Percentiles rank a stretch among this genome's conserved stretches.
Evolutionary conservation across 345 rosid genomes (phyloP).

Genomic region (Aegle marmelos): DNA sequence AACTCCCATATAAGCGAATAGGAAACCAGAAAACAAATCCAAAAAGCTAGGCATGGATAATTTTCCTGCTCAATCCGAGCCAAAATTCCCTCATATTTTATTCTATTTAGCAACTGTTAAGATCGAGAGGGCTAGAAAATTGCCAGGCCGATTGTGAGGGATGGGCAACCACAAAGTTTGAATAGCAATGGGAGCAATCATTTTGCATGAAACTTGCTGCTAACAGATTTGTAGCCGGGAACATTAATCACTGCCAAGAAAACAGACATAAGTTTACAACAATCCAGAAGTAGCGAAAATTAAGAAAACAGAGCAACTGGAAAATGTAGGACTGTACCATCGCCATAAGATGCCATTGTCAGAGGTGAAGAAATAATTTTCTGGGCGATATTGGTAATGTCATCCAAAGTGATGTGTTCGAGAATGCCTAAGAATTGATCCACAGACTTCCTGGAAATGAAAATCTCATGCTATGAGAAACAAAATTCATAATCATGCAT

Average conservation of each 20-base stretch:
- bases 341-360: constrained; percentile 84
- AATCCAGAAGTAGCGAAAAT: background rate
- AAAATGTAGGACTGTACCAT: constrained; percentile 46
- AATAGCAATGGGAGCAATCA: constrained; percentile 1
- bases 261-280: background rate
- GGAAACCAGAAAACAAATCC: background rate
- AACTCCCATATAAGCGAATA: background rate
- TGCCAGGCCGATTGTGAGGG: background rate
- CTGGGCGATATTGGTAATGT: constrained; percentile 46
- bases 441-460: constrained; percentile 60
- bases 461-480: background rate
- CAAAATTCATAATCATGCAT: background rate
- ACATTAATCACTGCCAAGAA: constrained; percentile 52
- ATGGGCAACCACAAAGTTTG: background rate
- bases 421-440: constrained; percentile 69
- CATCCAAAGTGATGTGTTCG: constrained; percentile 56
- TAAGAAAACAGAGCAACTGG: background rate
- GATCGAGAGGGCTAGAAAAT: background rate
- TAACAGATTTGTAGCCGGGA: constrained; percentile 64
- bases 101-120: background rate
- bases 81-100: background rate
- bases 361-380: constrained; percentile 74
- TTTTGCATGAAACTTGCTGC: constrained; percentile 45
- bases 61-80: background rate
- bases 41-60: background rate